Conservation (phyloP, 805 yeast species). For the Pichia deserticola region DNA sequence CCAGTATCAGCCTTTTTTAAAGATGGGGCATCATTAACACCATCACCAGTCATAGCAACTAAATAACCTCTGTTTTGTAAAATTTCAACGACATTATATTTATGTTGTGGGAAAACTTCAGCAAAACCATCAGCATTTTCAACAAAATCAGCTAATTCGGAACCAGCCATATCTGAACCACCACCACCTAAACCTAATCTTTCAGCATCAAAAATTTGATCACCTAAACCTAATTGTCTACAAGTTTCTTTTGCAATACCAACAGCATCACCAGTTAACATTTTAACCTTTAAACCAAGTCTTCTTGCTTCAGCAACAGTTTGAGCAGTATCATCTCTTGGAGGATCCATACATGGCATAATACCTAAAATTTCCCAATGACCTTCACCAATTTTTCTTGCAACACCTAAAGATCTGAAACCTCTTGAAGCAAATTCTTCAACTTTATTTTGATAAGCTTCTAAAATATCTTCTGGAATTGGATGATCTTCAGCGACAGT, state of each 20-base stretch:
- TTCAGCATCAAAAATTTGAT: slow-evolving; percentile 56
- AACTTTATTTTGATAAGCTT: slow-evolving; percentile 93
- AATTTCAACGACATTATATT: slow-evolving; percentile 89
- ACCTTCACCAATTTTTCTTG: slow-evolving; percentile 97
- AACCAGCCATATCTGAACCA: slow-evolving; percentile 83
- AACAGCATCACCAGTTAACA: slow-evolving; percentile 99
- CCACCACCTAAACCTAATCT: slow-evolving; percentile 88
- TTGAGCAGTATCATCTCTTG: slow-evolving; percentile 96
- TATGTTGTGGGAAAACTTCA: slow-evolving; percentile 96
- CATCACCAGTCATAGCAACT: slow-evolving; percentile 98
- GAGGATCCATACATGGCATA: slow-evolving; percentile 99
- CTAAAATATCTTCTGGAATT: slow-evolving; percentile 87
- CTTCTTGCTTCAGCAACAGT: slow-evolving; percentile 87
- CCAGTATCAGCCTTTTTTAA: slow-evolving; percentile 90
- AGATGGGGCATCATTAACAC: slow-evolving; percentile 95
- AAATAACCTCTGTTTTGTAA: slow-evolving; percentile 90
- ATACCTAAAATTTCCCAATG: slow-evolving; percentile 97
- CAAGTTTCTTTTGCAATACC: slow-evolving; percentile 98
- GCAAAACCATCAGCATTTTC: slow-evolving; percentile 97
- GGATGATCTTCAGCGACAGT: slow-evolving; percentile 97
- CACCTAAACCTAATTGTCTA: slow-evolving; percentile 94
- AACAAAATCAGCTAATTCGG: slow-evolving; percentile 92
- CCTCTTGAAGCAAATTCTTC: slow-evolving; percentile 98
- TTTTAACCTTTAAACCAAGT: slow-evolving; percentile 91
- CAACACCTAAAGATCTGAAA: slow-evolving; percentile 97